Base-by-base conservation (phyloP, 2,329 filamentous ascomycete species). In the Botrytis squamosa region DNA sequence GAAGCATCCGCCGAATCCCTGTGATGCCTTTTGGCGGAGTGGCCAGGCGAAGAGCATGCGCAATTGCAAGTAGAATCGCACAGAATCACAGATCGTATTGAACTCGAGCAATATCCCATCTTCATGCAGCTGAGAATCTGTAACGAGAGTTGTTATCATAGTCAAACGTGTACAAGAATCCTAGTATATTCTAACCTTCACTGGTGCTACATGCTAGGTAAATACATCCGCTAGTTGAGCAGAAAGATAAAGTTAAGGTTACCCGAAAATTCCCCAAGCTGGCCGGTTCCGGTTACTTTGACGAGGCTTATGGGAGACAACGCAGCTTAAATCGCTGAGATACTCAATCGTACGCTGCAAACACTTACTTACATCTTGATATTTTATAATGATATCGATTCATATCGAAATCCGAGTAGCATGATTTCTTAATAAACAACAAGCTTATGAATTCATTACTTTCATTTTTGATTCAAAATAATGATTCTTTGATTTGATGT, bases 341-440 rank as follows among this genome's bases (percentile, higher is more conserved):
- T 52, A 16, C n/a, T 33, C 33, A n/a, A 14, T 52, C 49, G n/a
- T 25, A n/a, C 49, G 14, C 25, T 52, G 22, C 3, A 52, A 52
- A 52, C 12, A n/a, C 49, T n/a, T 9, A n/a, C 49, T n/a, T 9
- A 10, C 46, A 25, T 22, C 12, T 49, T 14, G 6, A 52, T 7
- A 52, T 52, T 25, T 52, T 14, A 52, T 7, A 14, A n/a, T n/a
- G 49, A n/a, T n/a, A 6, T 55, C 20, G 16, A n/a, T n/a, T 16
- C 25, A 16, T 3, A 16, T 55, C 25, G 25, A n/a, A 55, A n/a
- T 7, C 25, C 5, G 12, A 52, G 49, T 16, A 5, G 8, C 25
- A 52, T 3, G 12, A 5, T n/a, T 1, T 2, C 0, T n/a, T 14
- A 0, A 14, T n/a, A n/a, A 14, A 7, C 14, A 14, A 14, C 14